phyloP scores from a whole-genome alignment of 2,329 filamentous ascomycete genomes.

The Exophiala viscosa region DNA sequence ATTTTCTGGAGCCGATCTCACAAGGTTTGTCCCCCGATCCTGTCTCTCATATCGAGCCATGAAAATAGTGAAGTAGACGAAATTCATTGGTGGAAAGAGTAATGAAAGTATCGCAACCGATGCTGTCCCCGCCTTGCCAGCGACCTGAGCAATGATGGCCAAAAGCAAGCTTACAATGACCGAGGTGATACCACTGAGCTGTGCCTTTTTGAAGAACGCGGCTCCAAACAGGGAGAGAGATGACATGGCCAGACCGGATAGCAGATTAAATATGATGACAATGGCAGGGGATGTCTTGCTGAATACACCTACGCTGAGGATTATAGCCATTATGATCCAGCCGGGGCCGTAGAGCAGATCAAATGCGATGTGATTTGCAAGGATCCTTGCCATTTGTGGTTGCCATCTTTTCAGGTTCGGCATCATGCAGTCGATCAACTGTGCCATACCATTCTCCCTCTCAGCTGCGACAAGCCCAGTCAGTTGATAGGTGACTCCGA shows the following conservation, averaged over 20 bases:
- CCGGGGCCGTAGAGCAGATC: constrained; percentile 74
- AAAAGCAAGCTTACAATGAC: constrained; percentile 70
- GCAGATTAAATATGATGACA: constrained; percentile 68
- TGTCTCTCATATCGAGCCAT: constrained; percentile 72
- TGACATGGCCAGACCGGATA: constrained; percentile 71
- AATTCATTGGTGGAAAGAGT: constrained; percentile 83
- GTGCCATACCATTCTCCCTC: constrained; percentile 80
- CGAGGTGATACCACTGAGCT: constrained; percentile 78
- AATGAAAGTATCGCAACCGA: constrained; percentile 67
- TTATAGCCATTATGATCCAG: constrained; percentile 72
- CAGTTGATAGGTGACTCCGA: constrained; percentile 81
- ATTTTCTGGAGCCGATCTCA: constrained; percentile 59
- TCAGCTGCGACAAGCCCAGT: constrained; percentile 83
- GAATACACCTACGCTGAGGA: constrained; percentile 63
- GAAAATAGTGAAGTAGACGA: constrained; percentile 72
- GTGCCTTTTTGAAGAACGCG: constrained; percentile 79
- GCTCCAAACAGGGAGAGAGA: constrained; percentile 79
- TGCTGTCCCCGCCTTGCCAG: constrained; percentile 59
- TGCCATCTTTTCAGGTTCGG: constrained; percentile 70
- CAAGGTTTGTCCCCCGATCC: constrained; percentile 58
- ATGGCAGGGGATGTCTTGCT: constrained; percentile 60
- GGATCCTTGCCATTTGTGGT: constrained; percentile 70
- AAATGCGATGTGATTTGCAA: constrained; percentile 77
- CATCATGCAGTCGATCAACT: constrained; percentile 89
- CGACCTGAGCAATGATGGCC: constrained; percentile 75